Base-by-base conservation (phyloP, 495 filamentous ascomycete genomes). In the Arthonia radiata region DNA sequence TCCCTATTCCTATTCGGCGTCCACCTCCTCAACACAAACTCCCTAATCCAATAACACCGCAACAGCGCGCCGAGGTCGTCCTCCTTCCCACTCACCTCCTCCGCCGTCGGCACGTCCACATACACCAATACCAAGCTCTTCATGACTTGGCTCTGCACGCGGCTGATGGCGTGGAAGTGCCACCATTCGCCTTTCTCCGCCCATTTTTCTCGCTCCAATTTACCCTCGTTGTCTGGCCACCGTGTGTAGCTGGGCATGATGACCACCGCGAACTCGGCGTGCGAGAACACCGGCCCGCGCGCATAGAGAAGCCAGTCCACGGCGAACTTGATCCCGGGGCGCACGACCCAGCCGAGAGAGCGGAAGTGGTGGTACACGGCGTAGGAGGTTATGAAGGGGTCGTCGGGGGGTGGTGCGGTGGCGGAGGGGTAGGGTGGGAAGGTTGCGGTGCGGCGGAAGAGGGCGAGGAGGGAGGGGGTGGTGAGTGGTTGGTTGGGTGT, bases 331-430 rank as follows among this genome's bases (percentile, higher is more conserved):
- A 91, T 66, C 22, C 89, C 86, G 14, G 75, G 65, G 11, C 89
- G 73, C 1, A 83, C 67, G n/a, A 92, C 77, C 86, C 86, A 99
- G 25, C 86, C 86, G 0, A 94, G 59, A 4, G 81, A 89, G 14
- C 86, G 77, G 51, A 86, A 99, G 46, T 99, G 86, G 40, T 99
- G 86, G 40, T 92, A 99, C 9, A 73, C 75, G 17, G 66, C 64
- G 42, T 94, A 99, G 18, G 72, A 67, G 13, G 86, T 41, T 24
- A 92, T 53, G 48, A 99, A 94, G 0, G 73, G 64, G 37, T 89
- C 76, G 48, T 90, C 74, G 0, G 69, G 61, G n/a, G 16, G 17
- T 19, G 23, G 18, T n/a, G 24, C 17, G 6, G 11, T 6, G n/a
- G n/a, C n/a, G n/a, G n/a, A n/a, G n/a, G n/a, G n/a, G n/a, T n/a